Conservation (phyloP, 768 basidiomycete genomes). For the Ephemerocybe angulata region DNA sequence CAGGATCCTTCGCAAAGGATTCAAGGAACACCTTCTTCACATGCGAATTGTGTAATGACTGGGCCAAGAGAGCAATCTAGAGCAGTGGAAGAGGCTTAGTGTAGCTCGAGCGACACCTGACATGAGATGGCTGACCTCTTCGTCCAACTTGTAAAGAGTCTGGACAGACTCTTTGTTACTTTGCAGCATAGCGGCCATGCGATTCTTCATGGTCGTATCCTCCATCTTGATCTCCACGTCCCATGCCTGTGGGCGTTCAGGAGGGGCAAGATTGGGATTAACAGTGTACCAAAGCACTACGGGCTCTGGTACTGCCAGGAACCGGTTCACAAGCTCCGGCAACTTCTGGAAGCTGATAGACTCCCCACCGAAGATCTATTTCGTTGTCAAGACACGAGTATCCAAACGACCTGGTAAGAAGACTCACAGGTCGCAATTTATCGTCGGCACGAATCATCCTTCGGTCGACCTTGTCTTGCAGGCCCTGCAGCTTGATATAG, state of each 20-base stretch:
- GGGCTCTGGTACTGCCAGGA: slow-evolving; percentile 73
- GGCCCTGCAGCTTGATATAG: slow-evolving; percentile 79
- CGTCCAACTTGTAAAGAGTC: slow-evolving; percentile 72
- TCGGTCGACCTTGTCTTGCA: slow-evolving; percentile 82
- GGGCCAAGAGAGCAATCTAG: slow-evolving; percentile 79
- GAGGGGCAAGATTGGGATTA: slow-evolving; percentile 56
- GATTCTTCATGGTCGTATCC: slow-evolving; percentile 66
- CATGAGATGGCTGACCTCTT: slow-evolving; percentile 58
- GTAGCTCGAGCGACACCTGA: not conserved
- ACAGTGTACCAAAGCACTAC: slow-evolving; percentile 74
- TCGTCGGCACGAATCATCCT: slow-evolving; percentile 69
- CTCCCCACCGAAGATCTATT: slow-evolving; percentile 67
- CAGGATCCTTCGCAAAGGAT: slow-evolving; percentile 75
- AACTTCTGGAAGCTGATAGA: slow-evolving; percentile 72
- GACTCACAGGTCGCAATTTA: slow-evolving; percentile 55
- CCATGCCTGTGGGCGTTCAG: slow-evolving; percentile 74
- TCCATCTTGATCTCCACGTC: slow-evolving; percentile 90
- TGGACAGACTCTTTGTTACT: slow-evolving; percentile 68
- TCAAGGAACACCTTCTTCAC: slow-evolving; percentile 84
- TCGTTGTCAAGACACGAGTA: no score
- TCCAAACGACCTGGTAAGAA: not conserved
- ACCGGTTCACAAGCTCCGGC: slow-evolving; percentile 82
- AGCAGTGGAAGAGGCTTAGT: not conserved
- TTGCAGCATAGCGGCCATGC: slow-evolving; percentile 69
- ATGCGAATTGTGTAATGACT: slow-evolving; percentile 83